Conservation (phyloP, 2,329 filamentous ascomycete genomes). For the Epichloe hybrida region DNA sequence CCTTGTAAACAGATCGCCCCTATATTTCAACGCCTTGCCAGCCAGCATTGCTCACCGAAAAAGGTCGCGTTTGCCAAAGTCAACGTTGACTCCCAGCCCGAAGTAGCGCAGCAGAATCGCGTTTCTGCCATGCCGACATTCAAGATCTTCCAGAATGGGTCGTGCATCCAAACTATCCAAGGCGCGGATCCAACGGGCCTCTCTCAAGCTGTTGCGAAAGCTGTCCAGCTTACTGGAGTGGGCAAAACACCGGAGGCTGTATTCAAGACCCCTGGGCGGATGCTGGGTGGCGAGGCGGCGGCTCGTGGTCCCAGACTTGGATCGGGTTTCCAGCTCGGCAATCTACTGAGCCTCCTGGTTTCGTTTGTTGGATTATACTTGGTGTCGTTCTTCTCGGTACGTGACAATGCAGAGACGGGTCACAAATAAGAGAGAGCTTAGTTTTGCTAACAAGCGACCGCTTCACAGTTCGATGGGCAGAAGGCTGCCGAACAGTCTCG, state of each 20-base stretch:
- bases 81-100: slow-evolving; percentile 15
- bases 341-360: slow-evolving; percentile 35
- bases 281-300: slow-evolving; percentile 32
- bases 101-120: slow-evolving; percentile 49
- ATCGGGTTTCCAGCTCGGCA: slow-evolving; percentile 23
- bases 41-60: slow-evolving; percentile 11
- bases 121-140: slow-evolving; percentile 90
- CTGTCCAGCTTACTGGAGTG: slow-evolving; percentile 38
- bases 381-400: slow-evolving; percentile 45
- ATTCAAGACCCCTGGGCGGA: slow-evolving; percentile 43
- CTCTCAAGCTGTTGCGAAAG: slow-evolving; percentile 61
- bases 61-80: slow-evolving; percentile 11
- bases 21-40: slow-evolving; percentile 36
- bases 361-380: slow-evolving; percentile 49
- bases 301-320: slow-evolving; percentile 10
- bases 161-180: slow-evolving; percentile 59
- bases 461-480: slow-evolving; percentile 43
- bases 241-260: slow-evolving; percentile 26
- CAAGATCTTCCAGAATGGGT: slow-evolving; percentile 69
- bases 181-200: slow-evolving; percentile 72
- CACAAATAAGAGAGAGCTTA: neutral
- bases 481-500: slow-evolving; percentile 44
- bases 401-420: slow-evolving; percentile 14
- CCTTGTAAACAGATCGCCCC: slow-evolving; percentile 36
- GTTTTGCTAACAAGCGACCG: slow-evolving; percentile 12